Conservation (phyloP, 1,284 basidiomycete genomes). For the Coniophora puteana region DNA sequence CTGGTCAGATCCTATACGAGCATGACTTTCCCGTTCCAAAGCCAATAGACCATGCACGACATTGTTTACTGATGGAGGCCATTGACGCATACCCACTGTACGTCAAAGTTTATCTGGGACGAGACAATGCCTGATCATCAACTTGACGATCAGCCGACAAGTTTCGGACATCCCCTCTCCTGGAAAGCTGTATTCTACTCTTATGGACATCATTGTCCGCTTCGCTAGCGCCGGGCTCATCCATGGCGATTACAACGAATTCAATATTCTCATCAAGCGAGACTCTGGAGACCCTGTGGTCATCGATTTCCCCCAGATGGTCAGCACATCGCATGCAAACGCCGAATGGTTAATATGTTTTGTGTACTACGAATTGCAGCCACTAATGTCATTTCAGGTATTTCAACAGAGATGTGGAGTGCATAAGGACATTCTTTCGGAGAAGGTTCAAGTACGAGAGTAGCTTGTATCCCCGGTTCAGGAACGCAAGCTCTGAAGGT, state of each 20-base stretch:
- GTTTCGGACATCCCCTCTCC: constrained; percentile 82
- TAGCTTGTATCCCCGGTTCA: constrained; percentile 82
- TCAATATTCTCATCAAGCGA: constrained; percentile 92
- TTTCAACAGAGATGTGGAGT: constrained; percentile 97
- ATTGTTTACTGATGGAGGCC: constrained; percentile 95
- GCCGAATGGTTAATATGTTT: constrained; percentile 76
- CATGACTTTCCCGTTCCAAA: constrained; percentile 92
- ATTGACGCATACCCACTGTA: constrained; percentile 95
- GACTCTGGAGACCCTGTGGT: constrained; percentile 84
- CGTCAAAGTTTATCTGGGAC: constrained; percentile 22
- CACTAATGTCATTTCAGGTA: constrained; percentile 58
- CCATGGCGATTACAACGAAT: constrained; percentile 99
- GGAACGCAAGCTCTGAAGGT: constrained; percentile 52
- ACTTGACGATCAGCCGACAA: constrained; percentile 65
- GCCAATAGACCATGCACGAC: constrained; percentile 92
- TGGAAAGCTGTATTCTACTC: constrained; percentile 84
- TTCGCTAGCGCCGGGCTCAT: constrained; percentile 93
- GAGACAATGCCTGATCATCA: neutral
- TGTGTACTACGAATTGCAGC: too few relatives aligned
- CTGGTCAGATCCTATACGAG: constrained; percentile 82
- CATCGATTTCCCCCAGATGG: constrained; percentile 99
- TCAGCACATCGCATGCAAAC: constrained; percentile 94
- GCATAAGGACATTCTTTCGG: constrained; percentile 92
- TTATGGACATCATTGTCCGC: constrained; percentile 97
- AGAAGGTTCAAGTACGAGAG: constrained; percentile 94